Evolutionary conservation across 2,329 filamentous ascomycete genomes (phyloP).

Genomic region (Colletotrichum cereale): DNA sequence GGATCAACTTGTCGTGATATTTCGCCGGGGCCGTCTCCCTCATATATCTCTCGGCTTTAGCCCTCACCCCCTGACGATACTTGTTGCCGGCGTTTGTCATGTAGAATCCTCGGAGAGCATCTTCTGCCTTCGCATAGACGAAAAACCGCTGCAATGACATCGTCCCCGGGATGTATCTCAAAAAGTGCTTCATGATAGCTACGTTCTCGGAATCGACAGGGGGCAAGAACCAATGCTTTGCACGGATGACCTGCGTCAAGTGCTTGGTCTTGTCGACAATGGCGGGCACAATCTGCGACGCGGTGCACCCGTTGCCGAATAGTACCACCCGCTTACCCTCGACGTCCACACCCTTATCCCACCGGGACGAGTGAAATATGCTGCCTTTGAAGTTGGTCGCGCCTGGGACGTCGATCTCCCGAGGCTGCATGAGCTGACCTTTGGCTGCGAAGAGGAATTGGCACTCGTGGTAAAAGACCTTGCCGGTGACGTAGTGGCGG

Average conservation of each 20-base stretch:
- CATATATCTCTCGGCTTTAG: constrained; percentile 56
- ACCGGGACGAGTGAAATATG: constrained; percentile 68
- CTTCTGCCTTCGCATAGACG: constrained; percentile 55
- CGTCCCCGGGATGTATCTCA: constrained; percentile 61
- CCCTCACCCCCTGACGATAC: constrained; percentile 53
- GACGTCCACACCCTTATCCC: constrained; percentile 64
- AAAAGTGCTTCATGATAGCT: constrained; percentile 47
- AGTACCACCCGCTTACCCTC: constrained; percentile 61
- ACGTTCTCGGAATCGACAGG: constrained; percentile 45
- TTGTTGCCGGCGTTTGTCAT: constrained; percentile 48
- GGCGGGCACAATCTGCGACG: constrained; percentile 64
- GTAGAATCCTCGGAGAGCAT: constrained; percentile 51
- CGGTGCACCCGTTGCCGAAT: constrained; percentile 69
- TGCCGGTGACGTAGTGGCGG: constrained; percentile 43
- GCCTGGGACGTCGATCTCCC: constrained; percentile 60
- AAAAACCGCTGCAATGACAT: constrained; percentile 55
- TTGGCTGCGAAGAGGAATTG: constrained; percentile 55
- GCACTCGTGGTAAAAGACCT: constrained; percentile 51
- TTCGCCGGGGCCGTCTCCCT: constrained; percentile 63
- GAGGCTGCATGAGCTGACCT: constrained; percentile 51
- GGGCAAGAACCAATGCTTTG: constrained; percentile 58
- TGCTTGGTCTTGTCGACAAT: constrained; percentile 51
- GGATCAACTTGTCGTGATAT: constrained; percentile 72
- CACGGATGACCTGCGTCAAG: constrained; percentile 56
- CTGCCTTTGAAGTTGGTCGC: constrained; percentile 63